Base-by-base conservation (phyloP, 1,284 basidiomycete species). In the Trichosporon sp. region DNA sequence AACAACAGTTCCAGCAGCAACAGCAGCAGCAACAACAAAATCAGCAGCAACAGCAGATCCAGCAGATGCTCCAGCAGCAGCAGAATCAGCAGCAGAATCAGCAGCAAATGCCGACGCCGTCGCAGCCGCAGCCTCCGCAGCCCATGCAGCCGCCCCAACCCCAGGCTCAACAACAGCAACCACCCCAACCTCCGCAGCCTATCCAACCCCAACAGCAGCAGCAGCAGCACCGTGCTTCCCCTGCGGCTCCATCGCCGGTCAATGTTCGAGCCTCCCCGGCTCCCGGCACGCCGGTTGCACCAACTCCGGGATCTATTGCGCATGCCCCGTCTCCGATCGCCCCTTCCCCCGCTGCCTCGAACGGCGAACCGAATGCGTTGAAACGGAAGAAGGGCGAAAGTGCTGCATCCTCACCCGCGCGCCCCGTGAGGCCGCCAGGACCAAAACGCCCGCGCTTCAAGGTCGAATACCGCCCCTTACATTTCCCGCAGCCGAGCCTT, bases 391-490 rank as follows among this genome's bases (percentile, higher is more conserved):
- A 25, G 16, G 14, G 16, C 27, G 49, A 54, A 9, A 23, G 14
- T 9, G 49, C 49, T 6, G 8, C 25, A 21, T 54, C 49, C 16
- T 54, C 49, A 13, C 49, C 49, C 25, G 16, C 49, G 7, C 49
- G 56, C 10, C n/a, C 46, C 36, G 33, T 46, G 14, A 54, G 40
- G 33, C 34, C 62, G 19, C 29, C 56, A 1, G 54, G 29, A 7
- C 74, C 69, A 32, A 80, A 72, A 65, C 78, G 82, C 7, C 78
- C 86, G 36, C 86, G 92, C 65, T 88, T 90, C 72, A 91, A 89
- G 80, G 90, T 98, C 70, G 91, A 94, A 81, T 99, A 98, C 76
- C 83, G 90, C 27, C 95, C 95, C 0, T 82, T 92, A 16, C 86
- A 86, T 10, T 87, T 90, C 27, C 88, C 90, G 63, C 78, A 91